Conservation (phyloP, 768 basidiomycete species). For the Phylloporus scabripes region DNA sequence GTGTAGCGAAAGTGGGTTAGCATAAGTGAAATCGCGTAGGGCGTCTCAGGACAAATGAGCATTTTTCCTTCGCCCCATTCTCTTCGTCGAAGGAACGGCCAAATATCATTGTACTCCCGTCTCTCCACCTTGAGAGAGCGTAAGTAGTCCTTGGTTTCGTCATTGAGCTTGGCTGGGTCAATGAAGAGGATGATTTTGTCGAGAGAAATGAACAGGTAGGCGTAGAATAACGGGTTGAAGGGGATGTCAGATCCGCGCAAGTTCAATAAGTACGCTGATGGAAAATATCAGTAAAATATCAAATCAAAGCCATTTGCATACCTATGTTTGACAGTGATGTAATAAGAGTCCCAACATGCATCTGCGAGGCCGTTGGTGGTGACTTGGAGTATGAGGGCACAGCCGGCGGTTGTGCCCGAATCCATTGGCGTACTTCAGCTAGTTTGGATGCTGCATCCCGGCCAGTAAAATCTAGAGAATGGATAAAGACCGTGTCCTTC, state of each 20-base stretch:
- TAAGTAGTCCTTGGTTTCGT: slow-evolving; percentile 55
- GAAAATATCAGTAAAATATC: slow-evolving; percentile 3
- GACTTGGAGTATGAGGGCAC: slow-evolving; percentile 58
- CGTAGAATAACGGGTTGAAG: slow-evolving; percentile 87
- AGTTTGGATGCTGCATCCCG: slow-evolving; percentile 68
- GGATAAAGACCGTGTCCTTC: slow-evolving; percentile 58
- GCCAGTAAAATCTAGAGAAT: slow-evolving; percentile 65
- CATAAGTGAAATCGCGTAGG: slow-evolving; percentile 82
- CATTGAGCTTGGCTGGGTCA: slow-evolving; percentile 58
- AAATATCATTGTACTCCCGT: slow-evolving; percentile 69
- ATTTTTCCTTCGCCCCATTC: slow-evolving; percentile 81
- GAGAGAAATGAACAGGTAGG: slow-evolving; percentile 72
- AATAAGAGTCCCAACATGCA: slow-evolving; percentile 62
- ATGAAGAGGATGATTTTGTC: slow-evolving; percentile 69
- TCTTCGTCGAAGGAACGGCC: slow-evolving; percentile 68
- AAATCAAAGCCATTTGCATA: slow-evolving; percentile 28
- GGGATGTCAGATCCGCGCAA: slow-evolving; percentile 87
- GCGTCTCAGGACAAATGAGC: slow-evolving; percentile 66
- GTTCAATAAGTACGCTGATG: slow-evolving; percentile 78
- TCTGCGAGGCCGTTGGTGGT: slow-evolving; percentile 54
- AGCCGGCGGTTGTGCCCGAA: slow-evolving; percentile 52
- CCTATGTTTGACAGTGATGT: slow-evolving; percentile 68
- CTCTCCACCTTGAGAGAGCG: slow-evolving; percentile 50
- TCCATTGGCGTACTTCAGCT: slow-evolving; percentile 63
- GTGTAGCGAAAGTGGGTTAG: slow-evolving; percentile 80